These are phyloP conservation scores for Blepharisma stoltei DNA, from an alignment of 73 alveolate species.

Conservation along the genomic window DNA sequence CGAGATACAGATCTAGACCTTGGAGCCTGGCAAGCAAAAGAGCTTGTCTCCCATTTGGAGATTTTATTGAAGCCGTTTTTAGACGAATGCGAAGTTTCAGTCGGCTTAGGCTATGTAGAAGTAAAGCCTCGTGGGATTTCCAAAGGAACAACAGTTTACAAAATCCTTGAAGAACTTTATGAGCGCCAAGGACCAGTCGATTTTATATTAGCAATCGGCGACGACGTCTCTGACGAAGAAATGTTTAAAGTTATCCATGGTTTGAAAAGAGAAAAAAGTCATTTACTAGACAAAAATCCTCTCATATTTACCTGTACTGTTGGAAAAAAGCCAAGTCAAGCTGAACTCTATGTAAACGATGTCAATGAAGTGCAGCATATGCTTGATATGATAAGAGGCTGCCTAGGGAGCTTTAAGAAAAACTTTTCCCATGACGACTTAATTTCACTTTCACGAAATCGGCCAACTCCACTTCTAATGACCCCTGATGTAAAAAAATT, in stretches of 20 bases:
- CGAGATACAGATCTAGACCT: constrained; percentile 52
- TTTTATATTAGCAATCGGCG: constrained; percentile 64
- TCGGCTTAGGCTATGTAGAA: constrained; percentile 14
- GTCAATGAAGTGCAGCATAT: constrained; percentile 46
- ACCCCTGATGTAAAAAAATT: too few species aligned
- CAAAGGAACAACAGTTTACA: constrained; percentile 13
- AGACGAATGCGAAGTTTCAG: constrained; percentile 24
- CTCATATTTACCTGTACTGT: constrained; percentile 38
- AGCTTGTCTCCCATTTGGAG: constrained; percentile 41
- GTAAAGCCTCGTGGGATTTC: constrained; percentile 26
- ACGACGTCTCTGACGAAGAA: constrained; percentile 72
- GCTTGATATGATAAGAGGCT: too few species aligned
- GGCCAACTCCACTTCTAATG: too few species aligned
- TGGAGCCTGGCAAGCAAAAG: constrained; percentile 62
- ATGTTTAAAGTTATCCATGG: constrained; percentile 61
- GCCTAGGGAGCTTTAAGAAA: too few species aligned
- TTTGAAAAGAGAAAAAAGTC: constrained; percentile 42
- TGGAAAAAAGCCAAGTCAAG: constrained; percentile 67
- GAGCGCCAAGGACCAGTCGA: constrained; percentile 39
- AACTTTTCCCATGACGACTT: too few species aligned
- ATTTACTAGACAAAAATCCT: constrained; percentile 12
- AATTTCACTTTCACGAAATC: too few species aligned
- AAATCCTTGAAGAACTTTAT: constrained; percentile 23
- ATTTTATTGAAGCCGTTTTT: background rate
- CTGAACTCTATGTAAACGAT: constrained; percentile 50